Percentiles rank a stretch among this genome's conserved stretches.
Evolutionary conservation across 441 rosid species (phyloP).

Genomic region (Omphalea diandra): DNA sequence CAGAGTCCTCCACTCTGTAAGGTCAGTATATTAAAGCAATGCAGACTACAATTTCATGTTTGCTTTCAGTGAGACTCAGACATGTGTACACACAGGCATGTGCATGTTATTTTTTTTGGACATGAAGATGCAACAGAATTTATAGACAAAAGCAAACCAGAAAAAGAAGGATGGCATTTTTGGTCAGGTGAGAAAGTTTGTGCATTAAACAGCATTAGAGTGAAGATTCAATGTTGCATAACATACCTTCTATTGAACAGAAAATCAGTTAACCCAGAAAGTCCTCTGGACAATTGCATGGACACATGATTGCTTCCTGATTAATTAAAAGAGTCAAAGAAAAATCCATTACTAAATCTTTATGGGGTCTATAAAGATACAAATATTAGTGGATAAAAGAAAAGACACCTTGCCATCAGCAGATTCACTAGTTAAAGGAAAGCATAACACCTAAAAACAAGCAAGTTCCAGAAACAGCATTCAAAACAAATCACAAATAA

Average conservation of each 20-base stretch:
- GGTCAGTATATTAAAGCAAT: not conserved
- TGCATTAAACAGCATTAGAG: not conserved
- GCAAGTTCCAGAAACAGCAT: not conserved
- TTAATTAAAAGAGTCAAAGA: not conserved
- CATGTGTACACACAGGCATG: not conserved
- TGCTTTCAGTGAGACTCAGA: not conserved
- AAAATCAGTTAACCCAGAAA: conserved; percentile 65
- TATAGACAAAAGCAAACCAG: not conserved
- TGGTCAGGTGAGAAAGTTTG: not conserved
- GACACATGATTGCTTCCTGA: conserved; percentile 61
- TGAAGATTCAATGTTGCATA: not conserved
- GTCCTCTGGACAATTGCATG: conserved; percentile 59
- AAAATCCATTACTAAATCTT: too few species aligned
- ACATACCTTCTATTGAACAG: conserved; percentile 71
- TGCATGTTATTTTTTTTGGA: not conserved
- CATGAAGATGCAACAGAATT: not conserved
- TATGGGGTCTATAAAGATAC: too few species aligned
- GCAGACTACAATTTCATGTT: too few species aligned
- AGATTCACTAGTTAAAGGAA: not conserved
- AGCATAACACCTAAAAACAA: not conserved
- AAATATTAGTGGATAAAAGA: not conserved
- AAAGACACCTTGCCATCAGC: not conserved
- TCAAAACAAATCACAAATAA: not conserved
- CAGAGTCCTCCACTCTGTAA: not conserved
- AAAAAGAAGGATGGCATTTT: not conserved